Base-by-base conservation (phyloP, 2,329 filamentous ascomycete species). In the Graphium sp. region DNA sequence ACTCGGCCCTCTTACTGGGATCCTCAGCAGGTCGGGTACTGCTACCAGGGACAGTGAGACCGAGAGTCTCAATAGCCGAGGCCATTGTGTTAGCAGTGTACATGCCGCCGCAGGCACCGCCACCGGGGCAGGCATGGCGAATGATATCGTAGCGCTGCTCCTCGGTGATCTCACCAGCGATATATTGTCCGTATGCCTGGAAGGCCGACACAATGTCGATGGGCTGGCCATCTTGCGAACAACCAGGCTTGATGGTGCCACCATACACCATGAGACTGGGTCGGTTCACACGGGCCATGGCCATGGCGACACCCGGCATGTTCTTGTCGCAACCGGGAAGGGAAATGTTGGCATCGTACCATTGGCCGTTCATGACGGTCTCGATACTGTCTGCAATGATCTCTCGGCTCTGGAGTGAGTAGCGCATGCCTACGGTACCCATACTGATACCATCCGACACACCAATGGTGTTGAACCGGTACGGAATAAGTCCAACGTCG, bases 251-350 rank as follows among this genome's bases (percentile, higher is more conserved):
- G 50, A 95, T 98, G 23, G 81, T 84, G 27, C 89, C 89, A 41
- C 89, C 89, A 47, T 98, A 98, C 18, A 98, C 81, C 89, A 98
- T 98, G 48, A 98, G 64, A 42, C 81, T 84, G 18, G 89, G 89
- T 26, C 89, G 66, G 61, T 98, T 95, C 39, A 94, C 74, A 41
- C 89, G 72, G 21, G 84, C 87, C 81, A 94, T 94, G 32, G 85
- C 89, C 45, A 89, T 89, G 43, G 84, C 58, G 9, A 89, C 81
- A 52, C 81, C 81, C 2, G 84, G 84, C 89, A 98, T 95, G 60
- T 98, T 98, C 73, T 98, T 98, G 67, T 98, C 89, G 56, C 89
- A 98, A 27, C 89, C 89, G 10, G 89, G 89, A 43, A 98, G 79
- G 30, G 83, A 92, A 48, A 98, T 79, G 55, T 95, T 95, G 41